Evolutionary conservation across 768 basidiomycete genomes (phyloP).

Genomic region (Amylocystis lapponica): DNA sequence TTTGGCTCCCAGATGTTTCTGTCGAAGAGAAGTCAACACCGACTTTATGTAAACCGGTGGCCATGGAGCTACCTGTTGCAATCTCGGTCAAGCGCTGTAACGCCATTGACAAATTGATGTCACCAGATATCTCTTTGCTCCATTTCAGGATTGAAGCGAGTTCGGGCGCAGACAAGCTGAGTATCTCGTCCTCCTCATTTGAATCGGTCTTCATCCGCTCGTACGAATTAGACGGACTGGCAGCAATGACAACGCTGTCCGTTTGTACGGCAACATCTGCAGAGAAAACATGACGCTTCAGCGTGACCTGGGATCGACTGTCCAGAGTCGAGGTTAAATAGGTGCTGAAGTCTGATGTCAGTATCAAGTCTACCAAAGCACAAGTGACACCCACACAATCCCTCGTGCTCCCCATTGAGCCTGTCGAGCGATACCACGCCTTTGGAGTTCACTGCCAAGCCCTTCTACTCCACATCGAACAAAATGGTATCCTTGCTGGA

Average conservation of each 20-base stretch:
- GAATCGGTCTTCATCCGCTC: slow-evolving; percentile 28
- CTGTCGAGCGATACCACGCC: slow-evolving; percentile 59
- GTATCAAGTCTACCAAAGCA: neutral
- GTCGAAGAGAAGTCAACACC: neutral
- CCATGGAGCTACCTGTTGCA: slow-evolving; percentile 42
- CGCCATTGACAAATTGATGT: slow-evolving; percentile 63
- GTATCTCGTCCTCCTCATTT: slow-evolving; percentile 47
- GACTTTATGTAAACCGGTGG: neutral
- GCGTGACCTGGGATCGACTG: slow-evolving; percentile 36
- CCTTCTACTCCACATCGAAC: slow-evolving; percentile 58
- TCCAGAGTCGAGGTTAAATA: slow-evolving; percentile 44
- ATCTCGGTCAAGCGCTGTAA: slow-evolving; percentile 69
- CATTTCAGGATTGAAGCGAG: slow-evolving; percentile 66
- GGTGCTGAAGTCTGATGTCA: slow-evolving; percentile 29
- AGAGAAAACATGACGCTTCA: slow-evolving; percentile 52
- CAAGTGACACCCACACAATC: slow-evolving; percentile 53
- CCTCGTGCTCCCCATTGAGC: slow-evolving; percentile 71
- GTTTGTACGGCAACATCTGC: slow-evolving; percentile 65
- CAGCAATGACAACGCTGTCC: slow-evolving; percentile 28
- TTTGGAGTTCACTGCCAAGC: slow-evolving; percentile 61
- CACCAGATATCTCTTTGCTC: slow-evolving; percentile 70
- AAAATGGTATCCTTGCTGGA: slow-evolving; percentile 67
- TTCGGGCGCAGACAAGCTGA: slow-evolving; percentile 53
- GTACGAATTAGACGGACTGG: slow-evolving; percentile 22
- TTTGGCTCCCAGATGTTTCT: slow-evolving; percentile 66